Evolutionary conservation across 208 protist genomes (phyloP), one percentile per base, ranked within the genome.

Genomic region (Angomonas ambiguus): DNA sequence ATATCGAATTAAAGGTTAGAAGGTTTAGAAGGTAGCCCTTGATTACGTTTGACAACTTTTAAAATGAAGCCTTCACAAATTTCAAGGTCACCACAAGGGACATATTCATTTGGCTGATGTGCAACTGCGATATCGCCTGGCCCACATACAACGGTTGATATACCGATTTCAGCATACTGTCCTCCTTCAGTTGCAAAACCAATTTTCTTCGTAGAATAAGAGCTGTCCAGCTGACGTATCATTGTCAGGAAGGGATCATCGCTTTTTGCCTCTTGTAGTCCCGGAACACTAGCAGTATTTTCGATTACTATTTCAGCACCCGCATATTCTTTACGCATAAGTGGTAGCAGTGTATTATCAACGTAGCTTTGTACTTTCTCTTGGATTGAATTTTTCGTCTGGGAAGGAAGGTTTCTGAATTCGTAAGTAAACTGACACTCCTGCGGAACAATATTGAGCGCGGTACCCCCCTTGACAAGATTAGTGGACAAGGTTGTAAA

Each of bases 71-170:
- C 69, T 33, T 65, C 59, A 55, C 75, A 83, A 30, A 55, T 77
- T 34, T 74, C 63, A 13, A 87, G 72, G 22, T 91, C 66, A 35
- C 78, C 68, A 28, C 72, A 56, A 0, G 74, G 62, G 11, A 85
- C 74, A 65, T 86, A 88, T 58, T 91, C 77, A 56, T 88, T 84
- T 10, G 53, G 22, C 53, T 32, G 5, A n/a, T 59, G 53, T 0
- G 79, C 81, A 20, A 85, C 72, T 28, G 65, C 57, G 49, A 85
- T 77, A 59, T 69, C 69, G 2, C 76, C 81, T 24, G 74, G 79
- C 5, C 81, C 82, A 65, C 74, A 88, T 6, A 86, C 62, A 22
- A 84, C 32, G 3, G 84, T 76, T 13, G 75, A 73, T 13, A 86
- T 74, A 27, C 75, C 70, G 58, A 91, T 79, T n/a, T 78, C 59